Base-by-base conservation (phyloP, 208 protist species). In the Acanthamoeba royreba region DNA sequence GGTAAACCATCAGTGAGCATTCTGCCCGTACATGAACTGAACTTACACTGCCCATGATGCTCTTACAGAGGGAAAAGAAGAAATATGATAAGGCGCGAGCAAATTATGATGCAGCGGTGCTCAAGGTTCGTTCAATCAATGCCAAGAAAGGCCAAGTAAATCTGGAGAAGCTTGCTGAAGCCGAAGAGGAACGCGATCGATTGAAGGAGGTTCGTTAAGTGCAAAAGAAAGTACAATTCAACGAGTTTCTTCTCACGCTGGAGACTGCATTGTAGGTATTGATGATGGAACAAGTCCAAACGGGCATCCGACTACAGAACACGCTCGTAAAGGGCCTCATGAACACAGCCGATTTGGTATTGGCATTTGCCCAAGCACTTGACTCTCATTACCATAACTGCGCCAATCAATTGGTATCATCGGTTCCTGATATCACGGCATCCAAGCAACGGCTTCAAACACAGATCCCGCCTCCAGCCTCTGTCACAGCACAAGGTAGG, bases 141-240 rank as follows among this genome's bases (percentile, higher is more conserved):
- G 86, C 86, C 38, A 92, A 92, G 55, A 92, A 92, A 42, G 86
- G 86, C 4, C 86, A 92, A 40, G 86, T 92, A 22, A 92, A 92
- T 25, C 58, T 92, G 22, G 86, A 92, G 58, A 66, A 74, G 61
- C 86, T 92, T 5, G 86, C 55, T 2, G 58, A 92, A 55, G 86
- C 86, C 25, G 86, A 92, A n/a, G 58, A 49, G 25, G 86, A 92
- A 31, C 49, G 86, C 7, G 86, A 92, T 31, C 86, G 86, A 25
- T 40, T 92, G 53, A 92, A 92, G 46, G 86, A 92, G 58, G 55
- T 72, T 8, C 66, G n/a, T 77, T 15, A 22, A 8, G 13, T 11
- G 9, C 13, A 19, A 55, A 55, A 19, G 13, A 55, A 9, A 9
- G 49, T 19, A 55, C 49, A 25, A 55, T 55, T 42, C 4, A 11